These are phyloP conservation scores for Colletotrichum magnum DNA, from an alignment of 2,329 filamentous ascomycete species.

Conservation along the genomic window DNA sequence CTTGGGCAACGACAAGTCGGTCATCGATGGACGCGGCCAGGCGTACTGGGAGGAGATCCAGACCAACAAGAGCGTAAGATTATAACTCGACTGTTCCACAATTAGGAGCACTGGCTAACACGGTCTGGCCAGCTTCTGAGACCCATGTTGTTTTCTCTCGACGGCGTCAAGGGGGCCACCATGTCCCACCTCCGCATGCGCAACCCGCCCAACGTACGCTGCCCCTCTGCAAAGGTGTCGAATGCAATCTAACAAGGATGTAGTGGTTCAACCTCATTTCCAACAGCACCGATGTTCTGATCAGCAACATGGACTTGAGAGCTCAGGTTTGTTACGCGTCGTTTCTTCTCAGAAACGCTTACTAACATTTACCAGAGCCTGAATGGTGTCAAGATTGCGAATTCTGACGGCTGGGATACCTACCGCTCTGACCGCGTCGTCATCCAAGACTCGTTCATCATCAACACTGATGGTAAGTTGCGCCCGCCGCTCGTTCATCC, in stretches of 20 bases:
- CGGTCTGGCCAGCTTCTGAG: conserved; percentile 2
- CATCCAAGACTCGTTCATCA: conserved; percentile 75
- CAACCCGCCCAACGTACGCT: conserved; percentile 62
- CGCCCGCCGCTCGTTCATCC: too few species aligned
- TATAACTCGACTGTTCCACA: neutral
- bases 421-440: conserved; percentile 75
- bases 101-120: neutral
- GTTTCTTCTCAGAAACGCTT: conserved; percentile 40
- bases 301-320: conserved; percentile 72
- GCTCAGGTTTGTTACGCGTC: conserved; percentile 4
- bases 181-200: conserved; percentile 57
- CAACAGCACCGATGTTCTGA: conserved; percentile 75
- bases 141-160: conserved; percentile 33
- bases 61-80: conserved; percentile 35
- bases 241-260: too few species aligned
- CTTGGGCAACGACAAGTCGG: conserved; percentile 48
- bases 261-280: conserved; percentile 70
- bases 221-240: too few species aligned
- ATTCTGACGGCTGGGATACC: conserved; percentile 65
- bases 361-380: conserved; percentile 55
- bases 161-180: conserved; percentile 27
- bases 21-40: conserved; percentile 73
- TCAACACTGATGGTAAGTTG: conserved; percentile 69
- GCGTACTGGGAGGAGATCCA: conserved; percentile 45
- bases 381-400: conserved; percentile 74